Conservation (phyloP, 208 protist genomes). For the Crithidia fasciculata region DNA sequence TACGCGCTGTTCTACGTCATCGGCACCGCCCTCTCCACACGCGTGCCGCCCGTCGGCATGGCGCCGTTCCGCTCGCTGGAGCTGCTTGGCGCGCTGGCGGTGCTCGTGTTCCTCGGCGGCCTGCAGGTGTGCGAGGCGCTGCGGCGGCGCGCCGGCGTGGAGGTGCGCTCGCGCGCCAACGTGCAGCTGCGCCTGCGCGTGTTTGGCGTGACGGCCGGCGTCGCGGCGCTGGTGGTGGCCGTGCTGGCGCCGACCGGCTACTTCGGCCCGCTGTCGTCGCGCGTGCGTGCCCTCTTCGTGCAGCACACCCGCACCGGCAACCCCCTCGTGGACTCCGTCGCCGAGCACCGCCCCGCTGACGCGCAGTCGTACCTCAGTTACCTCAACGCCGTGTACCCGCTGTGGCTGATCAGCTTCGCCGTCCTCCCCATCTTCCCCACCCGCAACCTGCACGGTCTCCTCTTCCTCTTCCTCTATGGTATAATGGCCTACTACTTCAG, state of each 20-base stretch:
- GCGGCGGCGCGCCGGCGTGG: slow-evolving; percentile 23
- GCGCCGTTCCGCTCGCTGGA: slow-evolving; percentile 94
- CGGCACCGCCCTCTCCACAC: slow-evolving; percentile 94
- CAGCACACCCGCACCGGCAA: slow-evolving; percentile 79
- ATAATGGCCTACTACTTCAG: slow-evolving; percentile 63
- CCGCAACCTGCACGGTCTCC: not conserved
- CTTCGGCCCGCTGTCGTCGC: slow-evolving; percentile 58
- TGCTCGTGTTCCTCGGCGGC: slow-evolving; percentile 68
- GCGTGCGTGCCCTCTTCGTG: slow-evolving; percentile 75
- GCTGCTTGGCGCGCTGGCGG: slow-evolving; percentile 93
- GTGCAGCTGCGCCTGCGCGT: slow-evolving; percentile 40
- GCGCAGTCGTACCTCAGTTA: slow-evolving; percentile 18
- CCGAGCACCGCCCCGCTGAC: slow-evolving; percentile 61
- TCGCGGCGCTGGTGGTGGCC: slow-evolving; percentile 27
- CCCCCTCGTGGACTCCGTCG: slow-evolving; percentile 83
- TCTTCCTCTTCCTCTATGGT: slow-evolving; percentile 54
- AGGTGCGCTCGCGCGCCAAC: slow-evolving; percentile 33
- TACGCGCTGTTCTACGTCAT: slow-evolving; percentile 96
- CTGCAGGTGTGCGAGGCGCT: slow-evolving; percentile 40
- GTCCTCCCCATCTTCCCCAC: not conserved
- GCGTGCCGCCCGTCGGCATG: slow-evolving; percentile 95
- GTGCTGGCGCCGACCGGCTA: slow-evolving; percentile 50
- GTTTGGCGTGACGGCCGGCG: slow-evolving; percentile 28
- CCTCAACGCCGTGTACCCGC: not conserved
- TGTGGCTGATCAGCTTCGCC: slow-evolving; percentile 7